A percentile compares a stretch with the other conserved stretches of the same genome.
These are phyloP conservation scores for Xylogone sp. DNA, from an alignment of 2,329 filamentous ascomycete genomes.

Conservation along the genomic window DNA sequence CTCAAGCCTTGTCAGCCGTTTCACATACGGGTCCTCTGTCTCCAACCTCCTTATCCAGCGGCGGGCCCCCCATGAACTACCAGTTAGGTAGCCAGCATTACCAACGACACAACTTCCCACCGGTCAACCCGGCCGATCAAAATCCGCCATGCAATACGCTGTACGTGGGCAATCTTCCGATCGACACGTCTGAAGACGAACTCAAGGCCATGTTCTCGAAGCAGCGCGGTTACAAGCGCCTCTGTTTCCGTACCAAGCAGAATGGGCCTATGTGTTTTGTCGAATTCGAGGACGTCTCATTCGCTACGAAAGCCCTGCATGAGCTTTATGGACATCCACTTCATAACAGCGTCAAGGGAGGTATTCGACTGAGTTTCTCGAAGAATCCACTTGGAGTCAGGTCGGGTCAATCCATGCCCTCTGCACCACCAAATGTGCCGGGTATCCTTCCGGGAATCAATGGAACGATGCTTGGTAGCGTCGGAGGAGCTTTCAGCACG, in stretches of 20 bases:
- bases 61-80: constrained; percentile 42
- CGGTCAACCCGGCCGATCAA: constrained; percentile 90
- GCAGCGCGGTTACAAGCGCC: constrained; percentile 89
- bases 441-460: constrained; percentile 51
- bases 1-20: constrained; percentile 25
- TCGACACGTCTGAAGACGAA: constrained; percentile 92
- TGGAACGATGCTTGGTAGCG: constrained; percentile 46
- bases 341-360: constrained; percentile 90
- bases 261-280: constrained; percentile 99
- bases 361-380: constrained; percentile 92
- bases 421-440: constrained; percentile 37
- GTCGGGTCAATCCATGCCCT: constrained; percentile 56
- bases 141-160: constrained; percentile 97
- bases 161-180: constrained; percentile 94
- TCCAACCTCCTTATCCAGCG: constrained; percentile 47
- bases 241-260: constrained; percentile 91
- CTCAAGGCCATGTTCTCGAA: constrained; percentile 91
- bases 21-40: constrained; percentile 44
- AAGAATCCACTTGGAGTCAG: constrained; percentile 95
- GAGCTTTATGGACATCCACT: constrained; percentile 84
- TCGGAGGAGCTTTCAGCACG: constrained; percentile 27
- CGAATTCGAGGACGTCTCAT: constrained; percentile 91
- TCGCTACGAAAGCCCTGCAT: constrained; percentile 85
- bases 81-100: constrained; percentile 55
- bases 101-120: constrained; percentile 67